A percentile compares a stretch with the other conserved stretches of the same genome.
These are phyloP conservation scores for Coemansia sp. DNA, from an alignment of 192 early-diverging fungal species.

Conservation along the genomic window DNA sequence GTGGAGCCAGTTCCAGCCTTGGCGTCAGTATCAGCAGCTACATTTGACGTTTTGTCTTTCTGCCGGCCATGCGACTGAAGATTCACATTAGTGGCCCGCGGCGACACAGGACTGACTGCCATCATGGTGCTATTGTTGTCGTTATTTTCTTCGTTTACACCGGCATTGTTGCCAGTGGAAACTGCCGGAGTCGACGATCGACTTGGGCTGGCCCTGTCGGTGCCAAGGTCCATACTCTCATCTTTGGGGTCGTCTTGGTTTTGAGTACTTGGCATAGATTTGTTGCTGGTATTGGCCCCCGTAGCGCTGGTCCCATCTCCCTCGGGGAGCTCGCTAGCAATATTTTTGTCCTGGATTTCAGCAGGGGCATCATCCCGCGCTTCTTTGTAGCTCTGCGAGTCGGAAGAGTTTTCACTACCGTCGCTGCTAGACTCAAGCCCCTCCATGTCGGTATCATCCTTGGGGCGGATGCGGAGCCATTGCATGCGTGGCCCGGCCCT, in stretches of 20 bases:
- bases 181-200: slow-evolving; percentile 23
- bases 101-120: slow-evolving; percentile 9
- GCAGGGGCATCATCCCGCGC: slow-evolving; percentile 15
- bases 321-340: background rate
- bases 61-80: slow-evolving; percentile 23
- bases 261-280: background rate
- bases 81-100: background rate
- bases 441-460: slow-evolving; percentile 12
- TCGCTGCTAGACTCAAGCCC: slow-evolving; percentile 12
- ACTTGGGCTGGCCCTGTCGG: slow-evolving; percentile 64
- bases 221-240: slow-evolving; percentile 60
- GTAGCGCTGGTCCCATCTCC: background rate
- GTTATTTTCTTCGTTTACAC: slow-evolving; percentile 10
- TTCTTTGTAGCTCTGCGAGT: slow-evolving; percentile 44
- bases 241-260: slow-evolving; percentile 45
- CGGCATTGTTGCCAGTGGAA: slow-evolving; percentile 1
- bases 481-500: slow-evolving; percentile 83
- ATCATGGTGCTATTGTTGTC: slow-evolving; percentile 11
- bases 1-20: background rate
- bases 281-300: background rate
- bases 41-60: slow-evolving; percentile 17
- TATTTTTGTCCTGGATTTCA: background rate
- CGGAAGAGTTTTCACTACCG: slow-evolving; percentile 16
- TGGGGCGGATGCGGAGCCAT: slow-evolving; percentile 75
- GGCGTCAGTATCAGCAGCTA: slow-evolving; percentile 5